phyloP scores from a whole-genome alignment of 2,329 filamentous ascomycete species.

The Trichoderma sp. region DNA sequence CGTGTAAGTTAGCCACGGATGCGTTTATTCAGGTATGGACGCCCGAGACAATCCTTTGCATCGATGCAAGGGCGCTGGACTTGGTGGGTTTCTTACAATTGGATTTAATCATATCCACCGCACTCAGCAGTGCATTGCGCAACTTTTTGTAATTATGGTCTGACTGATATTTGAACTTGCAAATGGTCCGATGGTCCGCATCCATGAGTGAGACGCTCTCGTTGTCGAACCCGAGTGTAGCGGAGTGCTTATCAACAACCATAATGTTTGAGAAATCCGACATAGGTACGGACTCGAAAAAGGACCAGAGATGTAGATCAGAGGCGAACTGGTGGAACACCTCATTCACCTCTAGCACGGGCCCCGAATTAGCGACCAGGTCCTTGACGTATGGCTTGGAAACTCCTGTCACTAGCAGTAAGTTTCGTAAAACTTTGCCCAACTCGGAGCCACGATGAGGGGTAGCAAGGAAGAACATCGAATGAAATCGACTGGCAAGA shows the following conservation, averaged over 20 bases:
- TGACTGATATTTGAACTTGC: too few species aligned
- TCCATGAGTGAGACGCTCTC: not conserved
- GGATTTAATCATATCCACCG: not conserved
- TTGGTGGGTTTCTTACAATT: too few species aligned
- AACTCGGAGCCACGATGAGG: conserved; percentile 12
- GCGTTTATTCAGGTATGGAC: too few species aligned
- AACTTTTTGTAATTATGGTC: not conserved
- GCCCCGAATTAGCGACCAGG: not conserved
- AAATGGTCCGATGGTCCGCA: not conserved
- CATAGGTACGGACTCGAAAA: not conserved
- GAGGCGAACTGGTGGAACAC: not conserved
- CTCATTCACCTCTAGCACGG: not conserved
- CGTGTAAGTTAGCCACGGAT: too few species aligned
- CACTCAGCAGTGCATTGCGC: not conserved
- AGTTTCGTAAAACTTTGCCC: not conserved
- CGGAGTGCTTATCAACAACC: not conserved
- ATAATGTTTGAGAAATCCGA: too few species aligned
- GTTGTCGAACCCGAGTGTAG: not conserved
- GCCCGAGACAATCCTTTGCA: too few species aligned
- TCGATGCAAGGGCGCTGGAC: too few species aligned
- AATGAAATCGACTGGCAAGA: conserved; percentile 1
- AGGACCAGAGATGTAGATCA: conserved; percentile 8
- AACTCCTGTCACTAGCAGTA: too few species aligned
- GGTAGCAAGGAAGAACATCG: conserved; percentile 16
- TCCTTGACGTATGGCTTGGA: not conserved